These are phyloP conservation scores for Ustilago shanxiensis DNA, from an alignment of 1,284 basidiomycete genomes.

Conservation along the genomic window DNA sequence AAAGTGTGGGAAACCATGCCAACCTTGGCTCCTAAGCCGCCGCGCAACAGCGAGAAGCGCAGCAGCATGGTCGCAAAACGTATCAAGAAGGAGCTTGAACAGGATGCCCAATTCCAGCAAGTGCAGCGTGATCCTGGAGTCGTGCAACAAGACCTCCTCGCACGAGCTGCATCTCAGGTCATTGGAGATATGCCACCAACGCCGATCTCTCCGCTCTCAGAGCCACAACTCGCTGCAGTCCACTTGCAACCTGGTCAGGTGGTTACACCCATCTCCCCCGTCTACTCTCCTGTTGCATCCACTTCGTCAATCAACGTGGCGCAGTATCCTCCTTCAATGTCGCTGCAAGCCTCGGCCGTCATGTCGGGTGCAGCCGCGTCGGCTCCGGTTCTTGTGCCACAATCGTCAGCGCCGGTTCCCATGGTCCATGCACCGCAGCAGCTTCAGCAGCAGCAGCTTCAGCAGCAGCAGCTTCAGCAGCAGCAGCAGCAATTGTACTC, in stretches of 20 bases:
- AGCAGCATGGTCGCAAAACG: conserved; percentile 55
- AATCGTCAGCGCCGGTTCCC: conserved; percentile 16
- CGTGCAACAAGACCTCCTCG: conserved; percentile 53
- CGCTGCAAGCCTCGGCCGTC: conserved; percentile 25
- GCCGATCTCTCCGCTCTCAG: conserved; percentile 26
- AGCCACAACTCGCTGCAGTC: conserved; percentile 19
- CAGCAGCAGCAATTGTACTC: conserved; percentile 8
- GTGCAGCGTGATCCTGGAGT: conserved; percentile 50
- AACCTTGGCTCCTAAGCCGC: conserved; percentile 32
- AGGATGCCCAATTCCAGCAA: conserved; percentile 61
- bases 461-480: conserved; percentile 20
- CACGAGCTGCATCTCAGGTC: conserved; percentile 60
- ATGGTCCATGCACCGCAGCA: conserved; percentile 16
- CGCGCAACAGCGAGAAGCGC: conserved; percentile 26
- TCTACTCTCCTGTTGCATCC: conserved; percentile 43
- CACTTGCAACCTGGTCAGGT: conserved; percentile 44
- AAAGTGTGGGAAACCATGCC: conserved; percentile 57
- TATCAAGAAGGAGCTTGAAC: conserved; percentile 59
- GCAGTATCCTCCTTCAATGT: conserved; percentile 27
- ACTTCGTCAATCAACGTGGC: conserved; percentile 36
- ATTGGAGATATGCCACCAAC: conserved; percentile 52
- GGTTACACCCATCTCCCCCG: conserved; percentile 36
- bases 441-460: conserved; percentile 17
- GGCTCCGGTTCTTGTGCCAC: conserved; percentile 14
- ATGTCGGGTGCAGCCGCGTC: conserved; percentile 19